Conservation (phyloP, 306 rosid species). For the Begonia peltatifolia region DNA sequence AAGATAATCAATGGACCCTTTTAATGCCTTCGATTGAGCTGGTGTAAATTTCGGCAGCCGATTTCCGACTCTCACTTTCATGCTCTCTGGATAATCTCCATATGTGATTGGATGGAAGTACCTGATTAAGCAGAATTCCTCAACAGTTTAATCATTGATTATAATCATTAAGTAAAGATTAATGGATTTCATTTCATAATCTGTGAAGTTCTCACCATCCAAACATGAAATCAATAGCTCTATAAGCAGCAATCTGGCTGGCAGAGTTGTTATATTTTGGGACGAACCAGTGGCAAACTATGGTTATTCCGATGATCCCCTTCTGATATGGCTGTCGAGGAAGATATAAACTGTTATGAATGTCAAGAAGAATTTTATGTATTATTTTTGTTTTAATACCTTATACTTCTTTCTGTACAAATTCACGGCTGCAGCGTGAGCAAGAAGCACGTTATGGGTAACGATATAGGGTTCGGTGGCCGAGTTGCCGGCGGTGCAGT, state of each 20-base stretch:
- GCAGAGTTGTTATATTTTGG: slow-evolving; percentile 18
- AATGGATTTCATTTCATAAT: too few species aligned
- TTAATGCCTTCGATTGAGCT: slow-evolving; percentile 12
- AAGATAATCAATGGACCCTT: slow-evolving; percentile 43
- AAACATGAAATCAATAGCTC: slow-evolving; percentile 26
- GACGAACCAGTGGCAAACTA: slow-evolving; percentile 22
- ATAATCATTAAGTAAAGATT: neutral
- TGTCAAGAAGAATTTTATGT: too few species aligned
- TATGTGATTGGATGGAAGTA: slow-evolving; percentile 31
- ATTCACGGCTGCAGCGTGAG: slow-evolving; percentile 22
- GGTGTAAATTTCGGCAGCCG: slow-evolving; percentile 42
- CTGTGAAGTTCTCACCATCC: slow-evolving; percentile 25
- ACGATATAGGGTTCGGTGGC: slow-evolving; percentile 33
- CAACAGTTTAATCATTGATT: too few species aligned
- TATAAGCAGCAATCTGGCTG: slow-evolving; percentile 15
- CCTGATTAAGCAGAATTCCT: slow-evolving; percentile 13
- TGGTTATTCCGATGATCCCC: slow-evolving; percentile 28
- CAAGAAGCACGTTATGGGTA: slow-evolving; percentile 23
- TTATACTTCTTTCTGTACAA: slow-evolving; percentile 16
- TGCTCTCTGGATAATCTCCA: slow-evolving; percentile 40
- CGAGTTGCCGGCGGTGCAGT: slow-evolving; percentile 24
- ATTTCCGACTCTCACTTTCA: slow-evolving; percentile 25
- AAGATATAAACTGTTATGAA: too few species aligned
- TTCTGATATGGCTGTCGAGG: slow-evolving; percentile 20
- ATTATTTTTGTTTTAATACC: slow-evolving; percentile 10